A percentile compares a stretch with the other conserved stretches of the same genome.
Conservation (phyloP, 768 basidiomycete genomes). For the Tremella yokohamensis region DNA sequence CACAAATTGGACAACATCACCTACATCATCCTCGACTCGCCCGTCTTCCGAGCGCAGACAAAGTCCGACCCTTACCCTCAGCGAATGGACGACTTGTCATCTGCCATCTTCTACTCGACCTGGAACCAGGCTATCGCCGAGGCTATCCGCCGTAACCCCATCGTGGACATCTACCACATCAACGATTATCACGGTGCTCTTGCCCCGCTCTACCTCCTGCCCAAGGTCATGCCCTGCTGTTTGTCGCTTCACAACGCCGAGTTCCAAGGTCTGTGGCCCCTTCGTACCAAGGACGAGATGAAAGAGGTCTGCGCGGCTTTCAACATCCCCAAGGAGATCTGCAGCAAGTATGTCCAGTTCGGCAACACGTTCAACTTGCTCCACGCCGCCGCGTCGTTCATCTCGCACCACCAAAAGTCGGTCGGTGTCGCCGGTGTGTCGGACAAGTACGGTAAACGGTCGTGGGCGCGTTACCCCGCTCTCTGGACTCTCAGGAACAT, state of each 20-base stretch:
- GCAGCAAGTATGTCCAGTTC: constrained; percentile 94
- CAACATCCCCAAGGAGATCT: constrained; percentile 93
- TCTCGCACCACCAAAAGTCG: constrained; percentile 87
- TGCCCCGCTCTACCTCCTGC: constrained; percentile 83
- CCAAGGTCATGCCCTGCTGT: constrained; percentile 84
- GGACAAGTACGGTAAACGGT: constrained; percentile 92
- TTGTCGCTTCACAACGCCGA: constrained; percentile 94
- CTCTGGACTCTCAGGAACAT: constrained; percentile 94
- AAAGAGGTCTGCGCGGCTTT: constrained; percentile 97
- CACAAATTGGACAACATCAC: constrained; percentile 93
- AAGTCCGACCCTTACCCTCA: constrained; percentile 94
- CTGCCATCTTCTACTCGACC: constrained; percentile 95
- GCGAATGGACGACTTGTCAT: constrained; percentile 94
- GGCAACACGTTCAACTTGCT: constrained; percentile 96
- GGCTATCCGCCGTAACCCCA: constrained; percentile 77
- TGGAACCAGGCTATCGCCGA: constrained; percentile 97
- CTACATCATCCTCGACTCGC: constrained; percentile 87
- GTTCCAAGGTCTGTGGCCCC: constrained; percentile 92
- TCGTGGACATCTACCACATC: constrained; percentile 89
- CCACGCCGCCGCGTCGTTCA: constrained; percentile 87
- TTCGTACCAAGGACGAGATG: constrained; percentile 96
- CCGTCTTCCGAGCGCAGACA: constrained; percentile 94
- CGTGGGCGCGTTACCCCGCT: constrained; percentile 94
- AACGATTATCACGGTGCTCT: constrained; percentile 92
- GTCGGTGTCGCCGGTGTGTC: constrained; percentile 94